phyloP scores from a whole-genome alignment of 2,329 filamentous ascomycete species.

The Pyricularia pennisetigena region DNA sequence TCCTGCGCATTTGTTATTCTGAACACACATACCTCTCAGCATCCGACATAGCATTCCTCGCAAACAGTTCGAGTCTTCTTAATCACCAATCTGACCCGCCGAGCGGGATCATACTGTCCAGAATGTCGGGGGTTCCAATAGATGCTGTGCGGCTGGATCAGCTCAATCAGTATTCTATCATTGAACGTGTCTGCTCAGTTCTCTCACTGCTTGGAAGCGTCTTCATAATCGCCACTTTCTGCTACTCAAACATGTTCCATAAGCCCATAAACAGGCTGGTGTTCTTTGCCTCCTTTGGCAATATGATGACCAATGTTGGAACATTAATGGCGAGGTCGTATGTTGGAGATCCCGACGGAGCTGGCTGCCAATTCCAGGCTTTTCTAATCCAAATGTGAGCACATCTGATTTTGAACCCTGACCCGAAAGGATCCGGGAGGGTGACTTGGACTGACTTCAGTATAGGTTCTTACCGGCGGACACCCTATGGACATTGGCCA shows the following conservation, averaged over 20 bases:
- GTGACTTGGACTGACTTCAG: constrained; percentile 7
- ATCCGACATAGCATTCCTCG: neutral
- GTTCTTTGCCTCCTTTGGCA: constrained; percentile 76
- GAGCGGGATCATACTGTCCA: neutral
- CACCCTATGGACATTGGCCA: constrained; percentile 67
- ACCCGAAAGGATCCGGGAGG: neutral
- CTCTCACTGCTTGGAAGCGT: constrained; percentile 61
- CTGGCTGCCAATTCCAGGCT: constrained; percentile 62
- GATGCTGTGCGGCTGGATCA: constrained; percentile 18
- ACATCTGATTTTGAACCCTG: neutral
- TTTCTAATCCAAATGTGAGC: constrained; percentile 75
- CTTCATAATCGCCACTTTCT: constrained; percentile 65
- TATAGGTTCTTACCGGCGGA: constrained; percentile 70
- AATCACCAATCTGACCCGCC: neutral
- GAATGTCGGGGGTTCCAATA: neutral
- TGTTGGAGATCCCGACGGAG: constrained; percentile 33
- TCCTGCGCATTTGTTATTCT: neutral
- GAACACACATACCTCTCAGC: neutral
- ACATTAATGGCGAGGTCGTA: constrained; percentile 62
- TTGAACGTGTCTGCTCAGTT: constrained; percentile 60
- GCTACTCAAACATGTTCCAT: constrained; percentile 58
- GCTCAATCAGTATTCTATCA: constrained; percentile 44
- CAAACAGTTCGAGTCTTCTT: neutral
- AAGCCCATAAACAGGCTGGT: constrained; percentile 82
- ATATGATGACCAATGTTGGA: constrained; percentile 67